Percentiles rank a stretch among this genome's conserved stretches.
phyloP scores from a whole-genome alignment of 176 grass and related monocot species.

The Triticum aestivum region IWGSC_CS_RefSeq_v2.1 NC_057811.1:474084847-474085346 shows the following conservation, averaged over 20 bases:
- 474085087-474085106: not conserved
- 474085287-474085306: too few relatives aligned
- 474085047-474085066: not conserved
- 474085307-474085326: too few relatives aligned
- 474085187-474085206: not conserved
- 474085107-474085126: not conserved
- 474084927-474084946: not conserved
- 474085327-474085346: too few relatives aligned
- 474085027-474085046: slow-evolving; percentile 4
- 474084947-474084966: not conserved
- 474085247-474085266: too few relatives aligned
- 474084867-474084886: not conserved
- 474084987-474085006: not conserved
- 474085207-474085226: not conserved
- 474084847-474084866: slow-evolving; percentile 30
- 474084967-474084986: not conserved
- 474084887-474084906: slow-evolving; percentile 11
- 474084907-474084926: not conserved
- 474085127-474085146: not conserved
- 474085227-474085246: too few relatives aligned
- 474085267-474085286: too few relatives aligned
- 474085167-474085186: not conserved
- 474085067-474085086: not conserved
- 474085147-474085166: not conserved
- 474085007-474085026: slow-evolving; percentile 7